Evolutionary conservation across 2,329 filamentous ascomycete genomes (phyloP), one percentile per base, ranked within the genome.

Genomic region (Aaosphaeria arxii): DNA sequence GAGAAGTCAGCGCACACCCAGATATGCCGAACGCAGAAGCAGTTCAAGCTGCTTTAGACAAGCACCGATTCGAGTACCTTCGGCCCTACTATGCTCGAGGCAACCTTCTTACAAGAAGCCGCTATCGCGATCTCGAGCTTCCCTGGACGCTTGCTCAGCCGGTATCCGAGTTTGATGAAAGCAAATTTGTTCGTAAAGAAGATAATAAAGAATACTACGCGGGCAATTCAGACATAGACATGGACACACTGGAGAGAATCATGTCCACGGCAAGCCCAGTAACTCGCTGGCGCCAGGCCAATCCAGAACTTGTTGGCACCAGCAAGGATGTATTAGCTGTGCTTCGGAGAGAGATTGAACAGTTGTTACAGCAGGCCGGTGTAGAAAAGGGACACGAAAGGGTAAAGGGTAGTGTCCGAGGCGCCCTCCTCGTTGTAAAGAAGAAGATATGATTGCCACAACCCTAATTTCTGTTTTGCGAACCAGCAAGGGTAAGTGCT

Each of bases 101-200:
- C 0, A 83, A 79, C 52, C 40, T 53, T 5, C 44, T 80, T 1
- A 64, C 64, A 0, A 65, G 67, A 0, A 57, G 66, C 7, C 52
- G 71, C 11, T 83, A 82, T 55, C 46, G 52, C 1, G 58, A 69
- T 9, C 64, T 82, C 3, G 49, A 54, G 4, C 61, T 83, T 11
- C 81, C 81, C 0, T 85, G 80, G 81, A 71, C 66, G 0, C 17
- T 74, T 5, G 54, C 58, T 4, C 42, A 52, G 2, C 56, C 67
- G 0, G 62, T 71, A 0, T 7, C 47, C 0, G 71, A 56, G 1
- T 78, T 83, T 51, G 69, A 75, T 4, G 40, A 71, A 57, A 44
- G 17, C 0, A 59, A 58, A 0, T 77, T 78, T 43, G 48, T 67
- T 5, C 64, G 76, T 1, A 70, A 66, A 46, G 72, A 77, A 7